A percentile compares a stretch with the other conserved stretches of the same genome.
Conservation (phyloP, 1,284 basidiomycete species). For the Ustilago trichophora region DNA sequence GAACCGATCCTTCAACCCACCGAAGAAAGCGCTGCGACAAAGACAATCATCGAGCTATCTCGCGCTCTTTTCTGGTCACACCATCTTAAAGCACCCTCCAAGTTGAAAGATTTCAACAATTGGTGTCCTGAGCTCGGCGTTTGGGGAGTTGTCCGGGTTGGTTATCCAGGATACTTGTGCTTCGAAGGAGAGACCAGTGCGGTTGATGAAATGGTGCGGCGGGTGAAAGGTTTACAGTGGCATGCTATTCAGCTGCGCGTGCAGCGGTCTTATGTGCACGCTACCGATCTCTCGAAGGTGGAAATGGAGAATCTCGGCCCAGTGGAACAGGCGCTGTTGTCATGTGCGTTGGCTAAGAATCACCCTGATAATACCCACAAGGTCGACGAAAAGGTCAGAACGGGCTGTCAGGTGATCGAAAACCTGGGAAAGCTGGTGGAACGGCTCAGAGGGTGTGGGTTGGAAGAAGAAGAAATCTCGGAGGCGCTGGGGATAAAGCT, state of each 20-base stretch:
- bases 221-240: conserved; percentile 53
- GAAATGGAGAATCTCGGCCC: too few species aligned
- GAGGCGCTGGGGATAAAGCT: conserved; percentile 19
- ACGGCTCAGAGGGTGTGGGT: conserved; percentile 9
- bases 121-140: conserved; percentile 49
- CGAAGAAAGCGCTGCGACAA: too few species aligned
- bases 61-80: conserved; percentile 47
- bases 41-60: conserved; percentile 12
- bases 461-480: conserved; percentile 24
- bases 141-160: conserved; percentile 50
- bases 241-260: conserved; percentile 42
- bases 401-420: conserved; percentile 44
- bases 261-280: conserved; percentile 20
- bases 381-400: conserved; percentile 21
- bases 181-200: conserved; percentile 45
- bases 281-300: background rate
- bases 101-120: conserved; percentile 47
- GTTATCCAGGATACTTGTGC: conserved; percentile 51
- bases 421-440: conserved; percentile 32
- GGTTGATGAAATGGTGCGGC: conserved; percentile 48
- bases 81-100: conserved; percentile 52
- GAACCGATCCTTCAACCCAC: background rate
- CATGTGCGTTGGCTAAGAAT: conserved; percentile 16
- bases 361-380: conserved; percentile 23
- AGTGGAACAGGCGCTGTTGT: conserved; percentile 22